These are phyloP conservation scores for Hsuehochloa calcarea DNA, from an alignment of 176 grass and related monocot species.

Conservation along the genomic window DNA sequence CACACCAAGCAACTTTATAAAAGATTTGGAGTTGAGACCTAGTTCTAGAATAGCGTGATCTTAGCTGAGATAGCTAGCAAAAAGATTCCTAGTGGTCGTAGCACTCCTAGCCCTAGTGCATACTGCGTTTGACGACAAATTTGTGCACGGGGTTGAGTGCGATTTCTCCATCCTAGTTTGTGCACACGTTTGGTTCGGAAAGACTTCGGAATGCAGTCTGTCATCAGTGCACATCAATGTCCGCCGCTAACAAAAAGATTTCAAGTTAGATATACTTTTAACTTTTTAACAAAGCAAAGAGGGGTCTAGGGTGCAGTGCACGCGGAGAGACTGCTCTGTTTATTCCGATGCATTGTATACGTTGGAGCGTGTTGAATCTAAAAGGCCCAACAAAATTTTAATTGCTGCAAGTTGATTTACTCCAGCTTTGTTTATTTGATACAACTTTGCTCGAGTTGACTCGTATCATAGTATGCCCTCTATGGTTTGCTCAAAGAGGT, in stretches of 20 bases:
- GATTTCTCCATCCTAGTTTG: background rate
- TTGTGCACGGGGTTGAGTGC: background rate
- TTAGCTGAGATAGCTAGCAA: background rate
- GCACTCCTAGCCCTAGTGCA: background rate
- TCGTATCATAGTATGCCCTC: too few species aligned
- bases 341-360: background rate
- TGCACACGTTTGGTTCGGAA: slow-evolving; percentile 34
- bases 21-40: background rate
- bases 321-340: background rate
- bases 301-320: too few species aligned
- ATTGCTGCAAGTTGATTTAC: too few species aligned
- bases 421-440: too few species aligned
- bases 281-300: background rate
- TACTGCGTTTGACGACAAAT: background rate
- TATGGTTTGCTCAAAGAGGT: too few species aligned
- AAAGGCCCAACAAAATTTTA: too few species aligned
- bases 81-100: slow-evolving; percentile 21
- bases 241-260: background rate
- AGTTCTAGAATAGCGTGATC: slow-evolving; percentile 18
- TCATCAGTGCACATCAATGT: background rate
- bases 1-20: background rate
- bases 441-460: too few species aligned
- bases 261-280: background rate
- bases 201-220: slow-evolving; percentile 4
- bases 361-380: too few species aligned